Percentiles rank a stretch among this genome's conserved stretches.
These are phyloP conservation scores for Exidia glandulosa DNA, from an alignment of 768 basidiomycete genomes.

Conservation along the genomic window DNA sequence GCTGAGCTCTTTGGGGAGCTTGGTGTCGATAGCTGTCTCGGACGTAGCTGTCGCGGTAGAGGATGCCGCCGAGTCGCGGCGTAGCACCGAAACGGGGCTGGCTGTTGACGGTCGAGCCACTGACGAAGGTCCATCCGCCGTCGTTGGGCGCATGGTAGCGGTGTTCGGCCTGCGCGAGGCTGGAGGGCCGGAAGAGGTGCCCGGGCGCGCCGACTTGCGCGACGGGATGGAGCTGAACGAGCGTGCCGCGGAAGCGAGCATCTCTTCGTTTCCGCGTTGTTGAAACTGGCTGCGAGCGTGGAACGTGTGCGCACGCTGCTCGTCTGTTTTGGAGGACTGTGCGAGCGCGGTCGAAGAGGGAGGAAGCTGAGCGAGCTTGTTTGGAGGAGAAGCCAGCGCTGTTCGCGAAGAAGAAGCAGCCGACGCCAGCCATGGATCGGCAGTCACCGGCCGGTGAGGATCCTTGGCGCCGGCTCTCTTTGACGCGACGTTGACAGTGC, in stretches of 20 bases:
- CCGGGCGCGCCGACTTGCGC: not conserved
- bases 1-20: conserved; percentile 27
- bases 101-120: not conserved
- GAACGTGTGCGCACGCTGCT: too few species aligned
- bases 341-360: too few species aligned
- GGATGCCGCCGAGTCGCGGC: not conserved
- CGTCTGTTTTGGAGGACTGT: too few species aligned
- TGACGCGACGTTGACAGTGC: too few species aligned
- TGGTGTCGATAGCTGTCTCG: not conserved
- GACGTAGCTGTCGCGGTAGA: not conserved
- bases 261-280: not conserved
- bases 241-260: not conserved
- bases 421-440: too few species aligned
- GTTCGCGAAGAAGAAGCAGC: too few species aligned
- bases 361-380: too few species aligned
- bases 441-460: too few species aligned
- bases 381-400: too few species aligned
- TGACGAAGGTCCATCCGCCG: too few species aligned
- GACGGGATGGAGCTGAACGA: conserved; percentile 1
- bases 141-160: not conserved
- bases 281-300: too few species aligned
- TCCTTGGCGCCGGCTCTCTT: too few species aligned
- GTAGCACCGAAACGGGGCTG: not conserved
- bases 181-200: not conserved
- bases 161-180: not conserved